Base-by-base conservation (phyloP, 345 rosid species). In the Camelina sativa region DNA sequence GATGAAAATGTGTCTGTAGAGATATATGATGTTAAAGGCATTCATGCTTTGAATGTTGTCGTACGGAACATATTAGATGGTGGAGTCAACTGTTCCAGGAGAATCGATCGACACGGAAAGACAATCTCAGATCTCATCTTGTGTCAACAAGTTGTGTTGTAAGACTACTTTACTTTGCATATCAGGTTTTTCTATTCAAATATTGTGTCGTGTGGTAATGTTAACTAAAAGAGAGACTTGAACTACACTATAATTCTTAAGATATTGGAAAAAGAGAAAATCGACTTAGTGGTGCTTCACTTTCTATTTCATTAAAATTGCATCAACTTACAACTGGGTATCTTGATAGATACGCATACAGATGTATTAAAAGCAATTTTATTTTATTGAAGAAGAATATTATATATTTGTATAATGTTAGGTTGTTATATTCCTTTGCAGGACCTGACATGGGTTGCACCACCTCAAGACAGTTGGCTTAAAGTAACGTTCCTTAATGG, bases 51-150 rank as follows among this genome's bases (percentile, higher is more conserved):
- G 80, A 89, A 91, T 48, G 74, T 94, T 20, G 91, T 94, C 16
- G 94, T 89, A 58, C 79, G 88, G 32, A 91, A 91, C 82, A 84
- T 91, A 78, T 80, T 93, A 65, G 96, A 91, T 62, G 96, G 96
- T 5, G 96, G 97, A 5, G 96, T 91, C 80, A 91, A 89, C 76
- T 91, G 97, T 80, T 89, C 97, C 51, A 79, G 97, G 71, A 93
- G 96, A 83, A 91, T 93, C 44, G 96, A 91, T 73, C 84, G 97
- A 17, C 96, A 91, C 55, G 97, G 96, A 47, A 88, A 91, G 85
- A 83, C 94, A 46, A 82, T 84, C 69, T 93, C 96, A 1, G 93
- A 91, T 80, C 88, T 91, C 69, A 79, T 93, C 62, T 64, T 91
- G 75, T 84, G 80, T 67, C 95, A 87, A 78, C 84, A 79, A 50